A percentile compares a stretch with the other conserved stretches of the same genome.
Conservation (phyloP, 1,284 basidiomycete genomes). For the Cutaneotrichosporon mucoides region DNA sequence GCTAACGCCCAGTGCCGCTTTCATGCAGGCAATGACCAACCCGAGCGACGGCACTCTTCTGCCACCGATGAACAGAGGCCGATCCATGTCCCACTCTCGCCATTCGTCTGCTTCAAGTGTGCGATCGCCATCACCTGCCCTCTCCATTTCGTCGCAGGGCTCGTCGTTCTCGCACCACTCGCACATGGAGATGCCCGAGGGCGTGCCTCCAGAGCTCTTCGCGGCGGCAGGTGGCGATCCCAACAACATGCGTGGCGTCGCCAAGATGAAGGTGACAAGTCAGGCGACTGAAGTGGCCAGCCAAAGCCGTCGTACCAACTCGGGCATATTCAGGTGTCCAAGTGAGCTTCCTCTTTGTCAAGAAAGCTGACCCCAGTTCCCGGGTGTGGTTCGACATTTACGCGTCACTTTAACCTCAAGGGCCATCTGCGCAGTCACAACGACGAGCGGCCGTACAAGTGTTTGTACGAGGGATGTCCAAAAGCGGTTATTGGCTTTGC, state of each 20-base stretch:
- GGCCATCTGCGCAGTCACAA: constrained; percentile 95
- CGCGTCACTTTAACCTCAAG: constrained; percentile 59
- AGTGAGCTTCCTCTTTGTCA: constrained; percentile 22
- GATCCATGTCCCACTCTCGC: constrained; percentile 37
- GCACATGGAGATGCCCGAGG: constrained; percentile 42
- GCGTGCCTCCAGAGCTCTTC: constrained; percentile 15
- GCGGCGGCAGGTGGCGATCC: not conserved
- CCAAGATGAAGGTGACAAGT: constrained; percentile 89
- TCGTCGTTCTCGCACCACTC: constrained; percentile 36
- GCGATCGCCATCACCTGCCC: constrained; percentile 42
- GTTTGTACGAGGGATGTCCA: constrained; percentile 86
- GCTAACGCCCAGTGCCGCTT: constrained; percentile 37
- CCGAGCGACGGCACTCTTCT: constrained; percentile 44
- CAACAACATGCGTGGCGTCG: constrained; percentile 54
- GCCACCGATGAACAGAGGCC: constrained; percentile 33
- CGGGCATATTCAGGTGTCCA: constrained; percentile 86
- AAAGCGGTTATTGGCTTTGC: constrained; percentile 72
- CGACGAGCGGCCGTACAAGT: constrained; percentile 88
- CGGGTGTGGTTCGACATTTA: constrained; percentile 92
- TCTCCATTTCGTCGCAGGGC: constrained; percentile 43
- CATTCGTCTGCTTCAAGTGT: constrained; percentile 40
- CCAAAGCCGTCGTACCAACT: constrained; percentile 79
- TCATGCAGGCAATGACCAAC: constrained; percentile 42
- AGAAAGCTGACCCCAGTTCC: constrained; percentile 56
- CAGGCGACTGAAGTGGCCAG: constrained; percentile 91